Conservation (phyloP, 1,284 basidiomycete genomes). For the Ceraceosorus guamensis region DNA sequence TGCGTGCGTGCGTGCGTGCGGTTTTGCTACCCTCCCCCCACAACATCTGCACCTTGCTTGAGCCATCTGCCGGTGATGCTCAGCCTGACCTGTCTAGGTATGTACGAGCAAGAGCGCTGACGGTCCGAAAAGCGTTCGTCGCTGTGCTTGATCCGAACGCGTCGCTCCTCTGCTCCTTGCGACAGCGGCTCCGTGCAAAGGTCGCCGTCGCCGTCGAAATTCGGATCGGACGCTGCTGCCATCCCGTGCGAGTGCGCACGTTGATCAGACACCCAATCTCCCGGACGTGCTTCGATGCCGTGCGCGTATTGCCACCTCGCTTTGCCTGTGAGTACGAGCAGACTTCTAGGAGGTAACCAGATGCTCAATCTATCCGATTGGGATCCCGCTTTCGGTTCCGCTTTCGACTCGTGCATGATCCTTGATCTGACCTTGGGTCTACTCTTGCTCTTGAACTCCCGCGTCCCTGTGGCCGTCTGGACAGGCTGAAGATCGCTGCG, state of each 20-base stretch:
- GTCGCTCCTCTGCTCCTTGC: constrained; percentile 2
- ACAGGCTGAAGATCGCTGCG: not conserved
- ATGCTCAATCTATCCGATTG: too few relatives aligned
- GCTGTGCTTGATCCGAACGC: not conserved
- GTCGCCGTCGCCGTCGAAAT: constrained; percentile 1
- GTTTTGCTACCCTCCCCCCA: too few relatives aligned
- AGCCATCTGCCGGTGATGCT: constrained; percentile 33
- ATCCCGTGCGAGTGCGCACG: too few relatives aligned
- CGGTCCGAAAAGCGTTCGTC: too few relatives aligned
- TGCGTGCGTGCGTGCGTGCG: too few relatives aligned
- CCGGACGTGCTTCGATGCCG: constrained; percentile 44
- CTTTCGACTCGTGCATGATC: constrained; percentile 2
- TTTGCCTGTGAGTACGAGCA: constrained; percentile 49
- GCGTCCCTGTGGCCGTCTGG: too few relatives aligned
- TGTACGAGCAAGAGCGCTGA: too few relatives aligned
- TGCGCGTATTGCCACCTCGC: constrained; percentile 52
- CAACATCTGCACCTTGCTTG: constrained; percentile 25
- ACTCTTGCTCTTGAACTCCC: too few relatives aligned
- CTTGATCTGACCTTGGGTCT: too few relatives aligned
- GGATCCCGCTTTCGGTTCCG: too few relatives aligned
- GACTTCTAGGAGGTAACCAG: constrained; percentile 49
- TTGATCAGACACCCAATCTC: constrained; percentile 15
- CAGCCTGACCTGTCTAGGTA: constrained; percentile 18
- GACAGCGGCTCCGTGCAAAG: not conserved
- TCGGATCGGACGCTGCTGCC: too few relatives aligned